Base-by-base conservation (phyloP, 306 rosid genomes). In the Notholithocarpus densiflorus region DNA sequence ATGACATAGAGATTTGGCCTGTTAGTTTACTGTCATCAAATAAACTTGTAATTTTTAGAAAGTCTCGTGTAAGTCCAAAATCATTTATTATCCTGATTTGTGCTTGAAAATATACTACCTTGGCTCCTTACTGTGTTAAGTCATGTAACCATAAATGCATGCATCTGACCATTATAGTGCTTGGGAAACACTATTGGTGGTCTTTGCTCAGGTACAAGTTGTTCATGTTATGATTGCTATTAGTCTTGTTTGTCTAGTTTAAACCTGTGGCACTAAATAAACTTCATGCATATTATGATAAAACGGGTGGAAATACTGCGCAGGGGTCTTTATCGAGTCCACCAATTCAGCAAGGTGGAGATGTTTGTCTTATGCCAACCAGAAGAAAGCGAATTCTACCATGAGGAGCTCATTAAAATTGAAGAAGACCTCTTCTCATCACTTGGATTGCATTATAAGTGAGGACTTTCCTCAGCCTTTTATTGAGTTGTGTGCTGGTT, bases 251-350 rank as follows among this genome's bases (percentile, higher is more conserved):
- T 48, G 53, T 48, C 53, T 12, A 48, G 53, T 48, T 48, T 48
- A 48, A 48, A 48, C 53, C 53, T 13, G 53, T 48, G 53, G 53
- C 53, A 48, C 5, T 10, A 48, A 3, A 48, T 10, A 12, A 48
- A 48, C 14, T 48, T 48, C 15, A 48, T 10, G 53, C 53, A 12
- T 48, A 12, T 12, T 40, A 27, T 29, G 40, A n/a, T 80, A 72
- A 75, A 75, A 5, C 27, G 20, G 5, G 6, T 51, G 34, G 19
- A 32, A 65, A 80, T 80, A 64, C 40, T 83, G 74, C 75, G 70
- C 96, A 92, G 98, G 90, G 98, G 98, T 77, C 98, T 95, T 37
- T 92, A 95, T 86, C 92, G 98, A 79, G 98, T 95, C 55, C 98
- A 95, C 89, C 99, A 95, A 84, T 95, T 95, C 91, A 91, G 98